Percentiles rank a stretch among this genome's conserved stretches.
Evolutionary conservation across 352 stramenopile genomes (phyloP).

Genomic region (Aphanomyces invadans): DNA sequence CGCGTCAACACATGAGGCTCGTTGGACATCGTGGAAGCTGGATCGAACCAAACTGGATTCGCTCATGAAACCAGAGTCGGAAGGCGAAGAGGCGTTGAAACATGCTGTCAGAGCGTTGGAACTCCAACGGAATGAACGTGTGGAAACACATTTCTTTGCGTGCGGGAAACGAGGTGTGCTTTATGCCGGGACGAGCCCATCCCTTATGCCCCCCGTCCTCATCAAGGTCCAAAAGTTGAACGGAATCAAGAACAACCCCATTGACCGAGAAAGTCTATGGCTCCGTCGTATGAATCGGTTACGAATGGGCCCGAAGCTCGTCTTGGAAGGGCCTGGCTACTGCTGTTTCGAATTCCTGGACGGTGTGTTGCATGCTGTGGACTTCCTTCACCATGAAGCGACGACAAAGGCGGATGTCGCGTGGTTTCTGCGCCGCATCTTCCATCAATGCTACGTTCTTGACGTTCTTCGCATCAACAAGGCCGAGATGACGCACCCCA

Average conservation of each 20-base stretch:
- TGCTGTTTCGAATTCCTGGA: conserved; percentile 50
- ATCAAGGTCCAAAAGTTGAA: conserved; percentile 23
- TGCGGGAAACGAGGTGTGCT: conserved; percentile 19
- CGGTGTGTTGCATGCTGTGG: conserved; percentile 49
- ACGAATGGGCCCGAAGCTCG: conserved; percentile 43
- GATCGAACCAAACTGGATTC: conserved; percentile 11
- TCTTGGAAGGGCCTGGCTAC: conserved; percentile 40
- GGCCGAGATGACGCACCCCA: conserved; percentile 74
- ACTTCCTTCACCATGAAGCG: conserved; percentile 41
- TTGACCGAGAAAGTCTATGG: conserved; percentile 51
- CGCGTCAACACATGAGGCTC: background rate
- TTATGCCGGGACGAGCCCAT: background rate
- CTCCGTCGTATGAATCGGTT: conserved; percentile 53
- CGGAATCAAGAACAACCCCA: background rate
- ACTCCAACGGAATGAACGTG: background rate
- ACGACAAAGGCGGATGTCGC: background rate
- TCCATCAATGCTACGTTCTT: conserved; percentile 70
- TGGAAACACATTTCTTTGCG: conserved; percentile 15
- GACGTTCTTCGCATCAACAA: conserved; percentile 71
- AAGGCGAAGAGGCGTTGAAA: background rate
- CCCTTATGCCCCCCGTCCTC: background rate
- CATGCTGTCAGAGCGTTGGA: background rate
- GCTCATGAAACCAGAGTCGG: background rate
- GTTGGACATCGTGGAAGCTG: conserved; percentile 18
- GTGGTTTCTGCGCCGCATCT: conserved; percentile 54